Percentiles rank a stretch among this genome's conserved stretches.
Evolutionary conservation across 2,329 filamentous ascomycete genomes (phyloP).

Genomic region (Calonectria henricotiae): DNA sequence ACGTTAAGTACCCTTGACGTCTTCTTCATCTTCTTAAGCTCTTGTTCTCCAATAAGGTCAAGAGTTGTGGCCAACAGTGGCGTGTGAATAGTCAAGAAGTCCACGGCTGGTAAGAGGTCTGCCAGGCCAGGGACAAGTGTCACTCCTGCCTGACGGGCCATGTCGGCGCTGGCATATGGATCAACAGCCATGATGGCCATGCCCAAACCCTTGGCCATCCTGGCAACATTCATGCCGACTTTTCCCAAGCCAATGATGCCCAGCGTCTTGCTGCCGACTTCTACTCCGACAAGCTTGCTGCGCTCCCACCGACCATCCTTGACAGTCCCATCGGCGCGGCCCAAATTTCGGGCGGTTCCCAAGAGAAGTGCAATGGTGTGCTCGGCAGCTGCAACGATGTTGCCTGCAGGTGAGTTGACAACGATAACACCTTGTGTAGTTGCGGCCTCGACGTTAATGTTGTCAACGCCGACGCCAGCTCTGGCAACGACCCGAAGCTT

Average conservation of each 20-base stretch:
- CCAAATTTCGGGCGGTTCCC: constrained; percentile 81
- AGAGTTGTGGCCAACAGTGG: constrained; percentile 84
- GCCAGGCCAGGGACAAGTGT: constrained; percentile 71
- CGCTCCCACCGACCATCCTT: constrained; percentile 85
- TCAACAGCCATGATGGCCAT: constrained; percentile 85
- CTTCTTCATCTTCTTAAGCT: constrained; percentile 81
- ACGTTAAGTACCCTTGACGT: constrained; percentile 85
- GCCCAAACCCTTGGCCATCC: constrained; percentile 83
- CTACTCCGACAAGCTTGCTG: constrained; percentile 81
- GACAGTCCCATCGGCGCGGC: constrained; percentile 78
- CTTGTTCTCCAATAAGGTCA: constrained; percentile 79
- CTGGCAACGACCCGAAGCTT: constrained; percentile 85
- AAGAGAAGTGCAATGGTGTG: constrained; percentile 84
- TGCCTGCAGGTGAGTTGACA: constrained; percentile 85
- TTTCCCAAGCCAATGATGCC: constrained; percentile 88
- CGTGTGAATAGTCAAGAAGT: constrained; percentile 88
- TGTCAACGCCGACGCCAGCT: constrained; percentile 87
- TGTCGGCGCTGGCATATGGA: constrained; percentile 82
- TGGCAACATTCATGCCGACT: constrained; percentile 85
- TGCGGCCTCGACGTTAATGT: constrained; percentile 83
- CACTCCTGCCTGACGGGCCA: constrained; percentile 79
- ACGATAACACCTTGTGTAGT: constrained; percentile 84
- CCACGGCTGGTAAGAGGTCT: constrained; percentile 76
- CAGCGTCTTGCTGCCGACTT: constrained; percentile 83
- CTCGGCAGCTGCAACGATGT: constrained; percentile 86